Evolutionary conservation across 2,329 filamentous ascomycete genomes (phyloP).

Genomic region (Calonectria multiphialidica): DNA sequence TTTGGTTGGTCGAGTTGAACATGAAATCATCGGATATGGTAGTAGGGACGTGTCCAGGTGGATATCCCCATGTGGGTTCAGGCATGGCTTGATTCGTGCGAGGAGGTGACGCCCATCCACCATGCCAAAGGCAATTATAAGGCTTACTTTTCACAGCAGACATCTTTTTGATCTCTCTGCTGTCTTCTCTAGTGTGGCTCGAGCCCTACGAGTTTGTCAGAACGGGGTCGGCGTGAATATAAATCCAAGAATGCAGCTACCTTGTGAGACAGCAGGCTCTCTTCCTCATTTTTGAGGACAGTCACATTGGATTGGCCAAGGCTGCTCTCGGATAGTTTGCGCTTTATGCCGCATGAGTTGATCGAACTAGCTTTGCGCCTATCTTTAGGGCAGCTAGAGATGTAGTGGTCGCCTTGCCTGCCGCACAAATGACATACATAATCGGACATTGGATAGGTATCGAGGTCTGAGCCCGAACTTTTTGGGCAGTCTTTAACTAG

Average conservation of each 20-base stretch:
- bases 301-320: neutral
- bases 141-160: neutral
- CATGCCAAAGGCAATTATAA: neutral
- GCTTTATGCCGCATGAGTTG: neutral
- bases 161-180: neutral
- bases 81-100: neutral
- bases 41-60: neutral
- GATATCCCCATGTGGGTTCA: slow-evolving; percentile 3
- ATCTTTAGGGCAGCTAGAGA: slow-evolving; percentile 25
- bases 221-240: neutral
- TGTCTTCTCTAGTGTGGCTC: neutral
- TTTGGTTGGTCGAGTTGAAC: neutral
- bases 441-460: slow-evolving; percentile 3
- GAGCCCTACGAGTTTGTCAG: neutral
- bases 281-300: slow-evolving; percentile 16
- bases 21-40: neutral
- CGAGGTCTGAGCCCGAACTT: slow-evolving; percentile 1
- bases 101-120: neutral
- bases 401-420: slow-evolving; percentile 25
- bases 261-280: slow-evolving; percentile 44
- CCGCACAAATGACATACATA: slow-evolving; percentile 36
- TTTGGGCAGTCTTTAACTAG: slow-evolving; percentile 30
- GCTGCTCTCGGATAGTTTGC: neutral
- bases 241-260: neutral
- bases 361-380: neutral